Evolutionary conservation across 305 asterid genomes (phyloP), one percentile per base, ranked within the genome.

Genomic region (Fraxinus ornus): DNA sequence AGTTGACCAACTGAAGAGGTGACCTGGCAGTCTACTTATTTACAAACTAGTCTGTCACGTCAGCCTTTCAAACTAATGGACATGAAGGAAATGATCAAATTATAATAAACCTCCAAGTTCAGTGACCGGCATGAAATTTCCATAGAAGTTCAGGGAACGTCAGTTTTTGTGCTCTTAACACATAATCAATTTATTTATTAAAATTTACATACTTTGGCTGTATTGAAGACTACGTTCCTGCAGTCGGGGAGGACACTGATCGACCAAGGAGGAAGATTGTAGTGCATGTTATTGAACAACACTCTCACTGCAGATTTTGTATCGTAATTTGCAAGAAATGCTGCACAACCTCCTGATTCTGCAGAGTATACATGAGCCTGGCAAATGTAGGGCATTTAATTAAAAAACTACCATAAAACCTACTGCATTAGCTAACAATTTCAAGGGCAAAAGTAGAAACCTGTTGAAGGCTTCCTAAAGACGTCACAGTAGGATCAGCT

Each of bases 171-270:
- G 33, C 17, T 62, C 28, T 9, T 22, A 24, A 30, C 75, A 12
- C 75, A 17, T 37, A 75, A 32, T 75, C 33, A 32, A 47, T 30
- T 6, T 21, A 22, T 36, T 36, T 66, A n/a, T 7, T 41, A 80
- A 75, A 9, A 47, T 39, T 75, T 57, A 83, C 97, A 0, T 90
- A 94, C 99, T 75, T 90, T 93, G 86, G 99, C 99, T n/a, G 99
- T 94, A 81, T 94, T 95, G 88, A 90, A 95, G 84, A 90, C 95
- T 4, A 85, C 96, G 79, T 94, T 90, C 79, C 92, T 89, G 97
- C 99, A 94, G 88, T 94, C 97, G 0, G 97, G 94, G 74, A 95
- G 97, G 86, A 95, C 94, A 89, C 99, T 94, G 88, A 95, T 90
- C 75, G 98, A 95, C 99, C 97, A 93, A 78, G 98, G 97, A 73